Evolutionary conservation across 2,329 filamentous ascomycete genomes (phyloP).

Genomic region (Microdochium bolleyi): DNA sequence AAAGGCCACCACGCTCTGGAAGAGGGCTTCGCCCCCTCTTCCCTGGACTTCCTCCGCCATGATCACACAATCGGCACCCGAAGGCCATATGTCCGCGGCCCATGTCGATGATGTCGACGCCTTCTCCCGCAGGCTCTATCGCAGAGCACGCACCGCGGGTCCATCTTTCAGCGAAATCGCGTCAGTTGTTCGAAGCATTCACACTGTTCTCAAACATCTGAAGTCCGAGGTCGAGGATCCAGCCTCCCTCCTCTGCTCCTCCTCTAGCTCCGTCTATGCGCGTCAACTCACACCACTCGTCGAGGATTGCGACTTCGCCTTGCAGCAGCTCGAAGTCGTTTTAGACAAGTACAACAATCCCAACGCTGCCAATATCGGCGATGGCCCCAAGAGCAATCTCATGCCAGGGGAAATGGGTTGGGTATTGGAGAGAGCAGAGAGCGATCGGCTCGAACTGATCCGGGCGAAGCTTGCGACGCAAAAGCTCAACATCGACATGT

Average conservation of each 20-base stretch:
- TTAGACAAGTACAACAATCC: conserved; percentile 35
- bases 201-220: conserved; percentile 48
- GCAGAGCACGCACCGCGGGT: conserved; percentile 40
- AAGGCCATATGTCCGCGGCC: conserved; percentile 18
- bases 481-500: conserved; percentile 43
- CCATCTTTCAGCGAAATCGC: conserved; percentile 41
- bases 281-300: conserved; percentile 43
- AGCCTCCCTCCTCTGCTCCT: conserved; percentile 43
- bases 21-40: conserved; percentile 2
- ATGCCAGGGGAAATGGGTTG: conserved; percentile 23
- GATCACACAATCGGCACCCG: conserved; percentile 11
- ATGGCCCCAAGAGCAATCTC: conserved; percentile 8
- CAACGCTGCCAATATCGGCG: conserved; percentile 11
- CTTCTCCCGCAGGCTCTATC: conserved; percentile 46
- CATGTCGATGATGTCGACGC: conserved; percentile 48
- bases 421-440: conserved; percentile 25
- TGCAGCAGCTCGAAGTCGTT: conserved; percentile 45
- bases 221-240: conserved; percentile 48
- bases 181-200: conserved; percentile 40
- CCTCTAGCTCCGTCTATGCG: conserved; percentile 31
- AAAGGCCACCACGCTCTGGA: background rate
- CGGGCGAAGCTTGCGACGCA: conserved; percentile 40
- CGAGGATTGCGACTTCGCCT: conserved; percentile 44
- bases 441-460: conserved; percentile 32
- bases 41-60: conserved; percentile 13